Evolutionary conservation across 495 filamentous ascomycete species (phyloP).

Genomic region (Bryoglossum gracile): DNA sequence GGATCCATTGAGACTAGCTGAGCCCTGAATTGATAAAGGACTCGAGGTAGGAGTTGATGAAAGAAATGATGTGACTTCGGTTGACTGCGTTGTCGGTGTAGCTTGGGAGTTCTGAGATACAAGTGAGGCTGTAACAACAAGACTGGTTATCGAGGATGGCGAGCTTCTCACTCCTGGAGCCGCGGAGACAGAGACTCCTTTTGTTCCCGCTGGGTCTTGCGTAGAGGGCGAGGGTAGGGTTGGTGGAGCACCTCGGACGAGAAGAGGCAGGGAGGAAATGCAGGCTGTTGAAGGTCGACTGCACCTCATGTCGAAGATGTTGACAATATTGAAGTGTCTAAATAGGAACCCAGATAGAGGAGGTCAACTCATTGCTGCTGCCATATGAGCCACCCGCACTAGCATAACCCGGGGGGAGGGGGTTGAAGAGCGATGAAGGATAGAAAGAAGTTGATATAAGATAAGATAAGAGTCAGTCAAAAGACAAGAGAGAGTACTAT

Average conservation of each 20-base stretch:
- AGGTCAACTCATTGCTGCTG: slow-evolving; percentile 20
- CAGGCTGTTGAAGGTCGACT: neutral
- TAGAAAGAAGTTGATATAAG: slow-evolving; percentile 18
- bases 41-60: neutral
- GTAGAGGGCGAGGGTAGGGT: too few relatives aligned
- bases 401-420: slow-evolving; percentile 8
- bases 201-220: too few relatives aligned
- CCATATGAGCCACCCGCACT: slow-evolving; percentile 9
- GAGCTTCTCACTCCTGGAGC: too few relatives aligned
- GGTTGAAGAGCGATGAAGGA: slow-evolving; percentile 9
- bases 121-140: neutral
- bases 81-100: neutral
- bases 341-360: slow-evolving; percentile 6
- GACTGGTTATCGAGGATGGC: neutral
- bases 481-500: slow-evolving; percentile 7
- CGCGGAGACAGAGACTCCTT: too few relatives aligned
- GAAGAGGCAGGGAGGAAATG: slow-evolving; percentile 3
- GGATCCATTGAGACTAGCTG: neutral
- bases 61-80: slow-evolving; percentile 7
- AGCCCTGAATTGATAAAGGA: neutral
- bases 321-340: slow-evolving; percentile 1
- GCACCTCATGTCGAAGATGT: slow-evolving; percentile 17
- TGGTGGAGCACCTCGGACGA: neutral
- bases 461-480: too few relatives aligned
- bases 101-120: neutral